A percentile compares a stretch with the other conserved stretches of the same genome.
Evolutionary conservation across 805 yeast genomes (phyloP).

Genomic region (Wickerhamomyces hampshirensis): DNA sequence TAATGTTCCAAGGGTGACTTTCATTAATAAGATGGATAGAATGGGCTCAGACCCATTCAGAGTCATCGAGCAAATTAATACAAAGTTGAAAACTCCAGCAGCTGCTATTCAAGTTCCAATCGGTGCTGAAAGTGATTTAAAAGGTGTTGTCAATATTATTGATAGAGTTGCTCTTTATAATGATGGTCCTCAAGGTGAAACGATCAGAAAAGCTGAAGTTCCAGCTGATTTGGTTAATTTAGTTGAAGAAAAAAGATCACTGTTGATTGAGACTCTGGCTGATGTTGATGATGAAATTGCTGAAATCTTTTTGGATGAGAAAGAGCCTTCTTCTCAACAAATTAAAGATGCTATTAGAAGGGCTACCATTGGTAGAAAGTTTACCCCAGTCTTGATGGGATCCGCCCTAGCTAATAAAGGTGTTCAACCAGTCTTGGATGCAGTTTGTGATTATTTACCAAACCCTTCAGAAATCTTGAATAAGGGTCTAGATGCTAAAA

Average conservation of each 20-base stretch:
- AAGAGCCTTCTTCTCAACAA: slow-evolving; percentile 79
- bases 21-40: slow-evolving; percentile 97
- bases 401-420: slow-evolving; percentile 97
- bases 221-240: slow-evolving; percentile 78
- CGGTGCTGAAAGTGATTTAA: slow-evolving; percentile 81
- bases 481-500: slow-evolving; percentile 74
- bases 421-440: slow-evolving; percentile 91
- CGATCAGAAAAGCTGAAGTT: slow-evolving; percentile 55
- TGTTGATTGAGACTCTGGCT: slow-evolving; percentile 89
- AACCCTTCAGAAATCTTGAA: slow-evolving; percentile 91
- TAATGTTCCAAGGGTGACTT: slow-evolving; percentile 94
- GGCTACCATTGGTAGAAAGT: slow-evolving; percentile 89
- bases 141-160: slow-evolving; percentile 90
- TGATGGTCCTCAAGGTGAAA: slow-evolving; percentile 89
- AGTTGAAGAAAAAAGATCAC: slow-evolving; percentile 84
- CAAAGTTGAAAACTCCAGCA: slow-evolving; percentile 85
- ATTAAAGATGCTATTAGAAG: slow-evolving; percentile 88
- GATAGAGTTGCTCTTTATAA: slow-evolving; percentile 83
- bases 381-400: slow-evolving; percentile 99
- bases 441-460: slow-evolving; percentile 93
- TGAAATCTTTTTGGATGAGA: slow-evolving; percentile 85
- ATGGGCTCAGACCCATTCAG: slow-evolving; percentile 98
- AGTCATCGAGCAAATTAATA: slow-evolving; percentile 87
- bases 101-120: slow-evolving; percentile 98
- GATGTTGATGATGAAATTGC: slow-evolving; percentile 98